Evolutionary conservation across 2,329 filamentous ascomycete genomes (phyloP).

Genomic region (Calonectria pseudoturangicola): DNA sequence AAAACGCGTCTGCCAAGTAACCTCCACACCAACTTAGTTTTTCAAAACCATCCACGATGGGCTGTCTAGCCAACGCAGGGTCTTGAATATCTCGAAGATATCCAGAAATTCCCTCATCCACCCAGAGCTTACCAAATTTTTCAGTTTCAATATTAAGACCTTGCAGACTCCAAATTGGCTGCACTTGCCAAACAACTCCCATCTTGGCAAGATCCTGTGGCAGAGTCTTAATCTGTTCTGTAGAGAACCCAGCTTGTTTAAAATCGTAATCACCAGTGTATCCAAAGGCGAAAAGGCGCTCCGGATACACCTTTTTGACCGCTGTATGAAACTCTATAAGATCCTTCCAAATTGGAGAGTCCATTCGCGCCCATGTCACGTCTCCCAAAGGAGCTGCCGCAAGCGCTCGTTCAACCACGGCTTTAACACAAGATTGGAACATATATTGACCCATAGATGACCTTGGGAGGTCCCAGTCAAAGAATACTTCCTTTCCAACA

Average conservation of each 20-base stretch:
- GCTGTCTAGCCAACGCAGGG: conserved; percentile 55
- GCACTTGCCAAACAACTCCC: conserved; percentile 63
- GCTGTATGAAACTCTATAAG: conserved; percentile 60
- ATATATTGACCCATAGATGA: conserved; percentile 60
- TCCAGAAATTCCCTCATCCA: conserved; percentile 59
- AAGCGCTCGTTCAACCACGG: conserved; percentile 58
- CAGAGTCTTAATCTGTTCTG: conserved; percentile 57
- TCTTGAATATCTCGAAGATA: conserved; percentile 52
- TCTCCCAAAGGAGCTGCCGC: conserved; percentile 60
- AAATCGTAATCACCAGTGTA: conserved; percentile 62
- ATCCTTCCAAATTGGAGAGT: conserved; percentile 59
- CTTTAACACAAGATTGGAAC: conserved; percentile 57
- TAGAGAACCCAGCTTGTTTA: conserved; percentile 58
- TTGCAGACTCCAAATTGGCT: conserved; percentile 62
- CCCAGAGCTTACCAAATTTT: conserved; percentile 59
- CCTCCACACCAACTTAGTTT: conserved; percentile 60
- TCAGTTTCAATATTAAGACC: conserved; percentile 59
- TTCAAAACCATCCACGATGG: conserved; percentile 59
- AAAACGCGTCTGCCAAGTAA: conserved; percentile 61
- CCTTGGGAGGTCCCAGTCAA: conserved; percentile 61
- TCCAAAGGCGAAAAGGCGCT: conserved; percentile 62
- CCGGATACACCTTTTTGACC: conserved; percentile 59
- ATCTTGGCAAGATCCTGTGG: conserved; percentile 60
- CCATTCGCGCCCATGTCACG: conserved; percentile 61
- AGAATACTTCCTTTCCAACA: conserved; percentile 52